Evolutionary conservation across 306 rosid species (phyloP), one percentile per base, ranked within the genome.

Genomic region (Begonia masoniana): DNA sequence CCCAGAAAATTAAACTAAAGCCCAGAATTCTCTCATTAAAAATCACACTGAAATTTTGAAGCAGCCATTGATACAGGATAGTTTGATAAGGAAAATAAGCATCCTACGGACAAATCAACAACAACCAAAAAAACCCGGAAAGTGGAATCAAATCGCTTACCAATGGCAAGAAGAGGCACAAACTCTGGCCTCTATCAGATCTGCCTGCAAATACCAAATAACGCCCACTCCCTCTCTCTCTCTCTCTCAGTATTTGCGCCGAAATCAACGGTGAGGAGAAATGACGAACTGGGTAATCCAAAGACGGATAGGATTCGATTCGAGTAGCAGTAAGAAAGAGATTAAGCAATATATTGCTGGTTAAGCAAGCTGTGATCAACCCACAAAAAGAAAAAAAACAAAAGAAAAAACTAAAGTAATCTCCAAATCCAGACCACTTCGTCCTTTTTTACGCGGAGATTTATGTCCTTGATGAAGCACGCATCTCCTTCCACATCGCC

Each of bases 101-200:
- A 31, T 31, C 39, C 5, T 31, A 31, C 39, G 5, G 8, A 7
- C 39, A 31, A 31, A 31, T 31, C 8, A 31, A 31, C 4, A 31
- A 31, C 39, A 7, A 5, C 39, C 2, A 21, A 6, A 31, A 31
- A 31, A 71, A 59, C 3, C 10, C 19, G 7, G 39, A 47, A 24
- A n/a, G 35, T 10, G 56, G 15, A 56, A 3, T 17, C n/a, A 54
- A 36, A 63, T 61, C 54, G 23, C 53, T 65, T 62, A 78, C 84
- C 59, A 66, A 68, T 75, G 71, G 66, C 55, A 60, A 62, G 60
- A 52, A 35, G n/a, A 51, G 12, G 55, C 68, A 45, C 49, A 11
- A 45, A 45, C 49, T n/a, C n/a, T n/a, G n/a, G n/a, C 15, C 49
- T n/a, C 49, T n/a, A 2, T n/a, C 6, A n/a, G 49, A 45, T 45